Evolutionary conservation across 495 filamentous ascomycete genomes (phyloP).

Genomic region (Xylaria curta): DNA sequence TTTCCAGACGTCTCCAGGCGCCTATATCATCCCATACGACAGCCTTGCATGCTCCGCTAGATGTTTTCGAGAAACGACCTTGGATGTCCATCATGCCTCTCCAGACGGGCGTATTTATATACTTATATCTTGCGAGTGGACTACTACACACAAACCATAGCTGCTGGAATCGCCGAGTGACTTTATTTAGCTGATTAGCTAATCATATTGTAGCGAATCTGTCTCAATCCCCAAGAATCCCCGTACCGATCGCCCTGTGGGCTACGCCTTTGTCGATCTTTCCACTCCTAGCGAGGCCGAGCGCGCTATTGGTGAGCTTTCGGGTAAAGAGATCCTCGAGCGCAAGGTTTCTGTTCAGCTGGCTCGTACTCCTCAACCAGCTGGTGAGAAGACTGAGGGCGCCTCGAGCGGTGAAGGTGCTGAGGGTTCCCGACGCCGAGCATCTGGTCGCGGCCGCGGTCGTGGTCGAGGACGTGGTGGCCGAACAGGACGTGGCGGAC

Average conservation of each 20-base stretch:
- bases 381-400: slow-evolving; percentile 75
- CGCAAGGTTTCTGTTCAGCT: slow-evolving; percentile 99
- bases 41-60: background rate
- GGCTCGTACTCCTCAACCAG: slow-evolving; percentile 92
- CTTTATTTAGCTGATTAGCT: background rate
- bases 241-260: slow-evolving; percentile 95
- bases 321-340: slow-evolving; percentile 94
- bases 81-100: background rate
- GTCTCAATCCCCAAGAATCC: slow-evolving; percentile 99
- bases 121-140: background rate
- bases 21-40: background rate
- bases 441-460: slow-evolving; percentile 70
- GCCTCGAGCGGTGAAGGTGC: slow-evolving; percentile 69
- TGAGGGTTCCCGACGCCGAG: slow-evolving; percentile 79
- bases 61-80: background rate
- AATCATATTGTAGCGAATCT: slow-evolving; percentile 72
- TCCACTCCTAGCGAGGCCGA: slow-evolving; percentile 92
- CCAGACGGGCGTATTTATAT: background rate
- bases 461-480: slow-evolving; percentile 79
- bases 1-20: too few species aligned
- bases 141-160: background rate
- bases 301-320: slow-evolving; percentile 90
- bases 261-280: slow-evolving; percentile 98
- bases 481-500: slow-evolving; percentile 76
- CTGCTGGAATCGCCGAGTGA: background rate